Base-by-base conservation (phyloP, 2,329 filamentous ascomycete genomes). In the Paecilomyces niveus region DNA sequence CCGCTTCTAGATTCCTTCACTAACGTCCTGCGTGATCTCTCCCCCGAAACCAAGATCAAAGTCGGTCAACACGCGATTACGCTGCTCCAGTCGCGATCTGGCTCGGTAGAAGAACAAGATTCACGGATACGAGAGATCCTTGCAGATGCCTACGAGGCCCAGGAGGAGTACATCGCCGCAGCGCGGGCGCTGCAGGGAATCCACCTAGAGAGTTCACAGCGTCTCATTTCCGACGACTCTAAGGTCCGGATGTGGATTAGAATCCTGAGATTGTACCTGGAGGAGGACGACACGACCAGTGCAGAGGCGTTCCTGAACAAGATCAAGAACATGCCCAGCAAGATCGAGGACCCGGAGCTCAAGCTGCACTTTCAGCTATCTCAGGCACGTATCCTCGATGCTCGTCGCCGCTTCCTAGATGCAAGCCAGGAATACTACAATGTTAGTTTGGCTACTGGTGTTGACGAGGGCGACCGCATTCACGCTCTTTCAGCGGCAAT, bases 291-390 rank as follows among this genome's bases (percentile, higher is more conserved):
- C 76, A 89, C 90, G 8, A 91, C 88, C 1, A 83, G 84, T 35
- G 94, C 94, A 50, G 91, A 95, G 72, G 85, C 83, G 49, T 96
- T 92, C 72, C 83, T 99, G 68, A 97, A 97, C 81, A 92, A 93
- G 74, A 89, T 96, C 74, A 97, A 97, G 78, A 93, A 94, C 70
- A 82, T 97, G 64, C 91, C 96, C 1, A 74, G 90, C 78, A 87
- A 84, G 62, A 86, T 96, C 32, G 77, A 83, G 31, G 86, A 96
- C 72, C 83, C 86, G 45, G 84, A 89, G 61, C 81, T 93, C 53
- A 86, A 86, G 65, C 80, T 97, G 55, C 88, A 93, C 75, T 99
- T 97, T 77, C 86, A 90, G 67, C 86, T 97, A 62, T 93, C 89
- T 8, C 92, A 96, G 75, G 94, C 94, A 5, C 89, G 93, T 60